phyloP scores from a whole-genome alignment of 2,329 filamentous ascomycete genomes.

The Neobulgaria alba region DNA sequence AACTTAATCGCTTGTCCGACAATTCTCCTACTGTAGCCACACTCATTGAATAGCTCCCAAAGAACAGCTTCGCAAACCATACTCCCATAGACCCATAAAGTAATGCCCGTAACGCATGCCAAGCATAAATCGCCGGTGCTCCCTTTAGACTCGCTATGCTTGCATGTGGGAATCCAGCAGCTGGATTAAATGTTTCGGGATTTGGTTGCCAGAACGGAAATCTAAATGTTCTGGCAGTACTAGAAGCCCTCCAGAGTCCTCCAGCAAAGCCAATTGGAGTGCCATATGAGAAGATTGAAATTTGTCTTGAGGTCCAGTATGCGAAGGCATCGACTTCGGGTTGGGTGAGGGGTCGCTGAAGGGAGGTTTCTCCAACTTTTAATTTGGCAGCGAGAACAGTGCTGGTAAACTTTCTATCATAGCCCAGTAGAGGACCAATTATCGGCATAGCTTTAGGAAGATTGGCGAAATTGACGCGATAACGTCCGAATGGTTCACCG shows the following conservation, averaged over 20 bases:
- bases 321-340: conserved; percentile 24
- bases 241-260: conserved; percentile 21
- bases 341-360: conserved; percentile 18
- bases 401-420: conserved; percentile 7
- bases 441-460: conserved; percentile 22
- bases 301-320: conserved; percentile 22
- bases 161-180: conserved; percentile 11
- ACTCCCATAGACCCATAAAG: conserved; percentile 19
- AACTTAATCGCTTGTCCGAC: conserved; percentile 23
- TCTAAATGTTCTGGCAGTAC: conserved; percentile 15
- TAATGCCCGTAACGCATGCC: conserved; percentile 19
- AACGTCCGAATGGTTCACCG: conserved; percentile 2
- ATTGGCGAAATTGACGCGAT: conserved; percentile 13
- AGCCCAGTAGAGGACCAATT: conserved; percentile 19
- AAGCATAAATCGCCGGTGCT: conserved; percentile 10
- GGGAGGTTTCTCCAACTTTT: background rate
- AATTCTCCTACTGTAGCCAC: conserved; percentile 20
- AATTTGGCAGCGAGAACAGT: conserved; percentile 5
- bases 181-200: conserved; percentile 17
- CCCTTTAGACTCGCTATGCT: conserved; percentile 13
- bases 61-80: conserved; percentile 14
- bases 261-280: conserved; percentile 15
- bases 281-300: conserved; percentile 23
- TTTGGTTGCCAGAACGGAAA: conserved; percentile 28
- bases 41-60: conserved; percentile 20